phyloP scores from a whole-genome alignment of 352 stramenopile genomes.

The Pythium rhizo-oryzae region DNA sequence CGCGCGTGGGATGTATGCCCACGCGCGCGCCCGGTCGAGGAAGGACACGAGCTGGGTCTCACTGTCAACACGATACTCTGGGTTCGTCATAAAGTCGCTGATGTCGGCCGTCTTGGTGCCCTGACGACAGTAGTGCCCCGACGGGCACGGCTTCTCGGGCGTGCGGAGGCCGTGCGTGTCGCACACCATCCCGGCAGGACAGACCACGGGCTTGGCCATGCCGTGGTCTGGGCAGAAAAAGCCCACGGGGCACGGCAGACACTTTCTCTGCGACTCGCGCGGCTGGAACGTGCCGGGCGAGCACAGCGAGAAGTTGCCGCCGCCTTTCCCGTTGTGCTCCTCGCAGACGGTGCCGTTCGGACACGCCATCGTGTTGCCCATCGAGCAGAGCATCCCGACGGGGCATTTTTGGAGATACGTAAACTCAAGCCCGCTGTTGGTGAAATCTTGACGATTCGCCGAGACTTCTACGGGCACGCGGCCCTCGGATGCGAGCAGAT shows the following conservation, averaged over 20 bases:
- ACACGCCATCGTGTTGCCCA: slow-evolving; percentile 57
- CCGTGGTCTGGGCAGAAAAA: slow-evolving; percentile 95
- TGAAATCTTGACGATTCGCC: slow-evolving; percentile 87
- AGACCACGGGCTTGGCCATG: slow-evolving; percentile 89
- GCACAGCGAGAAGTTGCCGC: slow-evolving; percentile 95
- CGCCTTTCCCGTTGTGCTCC: slow-evolving; percentile 22
- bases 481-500: slow-evolving; percentile 43
- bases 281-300: slow-evolving; percentile 94
- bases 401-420: slow-evolving; percentile 76
- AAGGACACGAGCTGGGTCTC: slow-evolving; percentile 74
- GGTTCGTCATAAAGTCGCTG: slow-evolving; percentile 61
- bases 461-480: slow-evolving; percentile 83
- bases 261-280: slow-evolving; percentile 68
- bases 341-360: slow-evolving; percentile 91
- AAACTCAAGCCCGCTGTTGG: slow-evolving; percentile 61
- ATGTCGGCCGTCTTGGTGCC: slow-evolving; percentile 91
- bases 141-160: slow-evolving; percentile 86
- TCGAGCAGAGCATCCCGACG: slow-evolving; percentile 58
- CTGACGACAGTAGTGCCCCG: slow-evolving; percentile 92
- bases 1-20: slow-evolving; percentile 48
- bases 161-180: slow-evolving; percentile 83
- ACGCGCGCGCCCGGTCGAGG: slow-evolving; percentile 46
- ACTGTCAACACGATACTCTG: slow-evolving; percentile 59
- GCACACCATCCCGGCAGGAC: slow-evolving; percentile 93
- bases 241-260: slow-evolving; percentile 93